Evolutionary conservation across 1,284 basidiomycete species (phyloP).

Genomic region (Pseudozyma thailandica): DNA sequence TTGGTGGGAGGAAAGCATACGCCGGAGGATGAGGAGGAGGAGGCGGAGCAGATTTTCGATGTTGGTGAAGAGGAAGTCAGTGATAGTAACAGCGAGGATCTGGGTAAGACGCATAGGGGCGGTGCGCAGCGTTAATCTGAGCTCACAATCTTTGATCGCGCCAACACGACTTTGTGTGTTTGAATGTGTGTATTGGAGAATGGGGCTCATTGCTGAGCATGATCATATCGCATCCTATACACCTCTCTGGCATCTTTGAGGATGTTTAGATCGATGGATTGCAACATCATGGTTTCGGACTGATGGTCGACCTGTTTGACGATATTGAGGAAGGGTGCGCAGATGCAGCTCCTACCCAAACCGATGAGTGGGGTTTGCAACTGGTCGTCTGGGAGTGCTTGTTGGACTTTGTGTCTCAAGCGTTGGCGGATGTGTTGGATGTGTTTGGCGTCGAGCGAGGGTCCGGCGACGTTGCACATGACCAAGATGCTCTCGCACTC

Average conservation of each 20-base stretch:
- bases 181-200: too few species aligned
- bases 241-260: conserved; percentile 50
- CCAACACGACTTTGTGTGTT: too few species aligned
- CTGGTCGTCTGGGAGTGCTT: conserved; percentile 12
- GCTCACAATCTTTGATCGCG: background rate
- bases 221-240: conserved; percentile 54
- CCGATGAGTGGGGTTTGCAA: conserved; percentile 44
- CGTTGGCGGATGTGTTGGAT: conserved; percentile 8
- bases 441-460: conserved; percentile 14
- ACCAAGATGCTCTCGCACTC: conserved; percentile 60
- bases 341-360: conserved; percentile 56
- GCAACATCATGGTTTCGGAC: conserved; percentile 54
- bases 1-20: conserved; percentile 33
- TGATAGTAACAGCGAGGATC: conserved; percentile 16
- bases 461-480: conserved; percentile 65
- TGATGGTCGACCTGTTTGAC: conserved; percentile 44
- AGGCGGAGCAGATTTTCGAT: conserved; percentile 69
- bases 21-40: conserved; percentile 46
- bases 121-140: conserved; percentile 18
- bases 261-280: conserved; percentile 51
- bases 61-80: conserved; percentile 69
- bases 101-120: background rate
- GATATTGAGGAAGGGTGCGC: conserved; percentile 58
- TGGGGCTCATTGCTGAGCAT: conserved; percentile 28
- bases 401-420: background rate